Evolutionary conservation across 2,329 filamentous ascomycete genomes (phyloP).

Genomic region (Trichophyton schoenleinii): DNA sequence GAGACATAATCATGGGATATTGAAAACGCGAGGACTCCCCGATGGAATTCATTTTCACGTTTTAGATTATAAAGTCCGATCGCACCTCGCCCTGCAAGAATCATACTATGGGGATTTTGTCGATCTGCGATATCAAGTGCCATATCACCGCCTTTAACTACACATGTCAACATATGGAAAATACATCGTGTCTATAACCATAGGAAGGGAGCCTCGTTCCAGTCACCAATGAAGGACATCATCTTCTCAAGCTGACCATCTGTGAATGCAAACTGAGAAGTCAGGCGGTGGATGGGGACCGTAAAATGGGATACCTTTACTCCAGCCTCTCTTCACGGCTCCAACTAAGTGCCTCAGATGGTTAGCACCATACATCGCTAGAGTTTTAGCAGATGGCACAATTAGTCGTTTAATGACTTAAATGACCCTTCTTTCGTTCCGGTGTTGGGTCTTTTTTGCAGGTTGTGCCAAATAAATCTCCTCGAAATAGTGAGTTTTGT

Average conservation of each 20-base stretch:
- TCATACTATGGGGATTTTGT: conserved; percentile 22
- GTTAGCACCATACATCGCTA: no score
- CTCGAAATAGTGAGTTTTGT: no score
- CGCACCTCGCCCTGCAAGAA: conserved; percentile 26
- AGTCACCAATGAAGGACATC: conserved; percentile 14
- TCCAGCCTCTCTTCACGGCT: no score
- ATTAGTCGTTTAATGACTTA: no score
- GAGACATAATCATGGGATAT: conserved; percentile 16
- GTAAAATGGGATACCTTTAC: no score
- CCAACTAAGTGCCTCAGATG: no score
- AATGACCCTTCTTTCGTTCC: no score
- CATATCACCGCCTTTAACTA: conserved; percentile 17
- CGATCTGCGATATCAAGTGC: conserved; percentile 15
- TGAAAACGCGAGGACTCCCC: conserved; percentile 16
- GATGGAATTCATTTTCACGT: conserved; percentile 13
- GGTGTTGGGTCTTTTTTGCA: no score
- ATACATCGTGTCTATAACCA: conserved; percentile 13
- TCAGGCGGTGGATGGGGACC: conserved; percentile 23
- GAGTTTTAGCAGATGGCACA: no score
- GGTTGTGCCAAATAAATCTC: no score
- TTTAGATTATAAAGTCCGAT: conserved; percentile 28
- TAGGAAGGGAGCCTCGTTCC: conserved; percentile 5
- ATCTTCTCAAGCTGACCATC: conserved; percentile 19
- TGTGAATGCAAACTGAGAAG: conserved; percentile 23
- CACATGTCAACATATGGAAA: conserved; percentile 19